phyloP scores from a whole-genome alignment of 2,329 filamentous ascomycete species.

The Colletotrichum sp. region DNA sequence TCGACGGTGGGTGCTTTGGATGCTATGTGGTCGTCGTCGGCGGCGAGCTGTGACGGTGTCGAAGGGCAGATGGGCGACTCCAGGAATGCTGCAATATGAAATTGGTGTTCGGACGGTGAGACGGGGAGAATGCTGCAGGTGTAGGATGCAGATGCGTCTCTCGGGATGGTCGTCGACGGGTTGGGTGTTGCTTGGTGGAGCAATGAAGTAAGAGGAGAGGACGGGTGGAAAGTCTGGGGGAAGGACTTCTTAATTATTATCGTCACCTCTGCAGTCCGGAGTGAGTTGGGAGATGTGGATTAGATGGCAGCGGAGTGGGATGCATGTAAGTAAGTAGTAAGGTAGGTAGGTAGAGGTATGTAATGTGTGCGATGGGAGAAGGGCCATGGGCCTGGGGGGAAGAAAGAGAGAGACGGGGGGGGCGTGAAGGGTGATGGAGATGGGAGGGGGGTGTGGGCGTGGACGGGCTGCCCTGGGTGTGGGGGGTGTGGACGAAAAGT shows the following conservation, averaged over 20 bases:
- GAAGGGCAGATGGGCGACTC: not conserved
- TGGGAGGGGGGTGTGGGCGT: not conserved
- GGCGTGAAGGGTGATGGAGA: not conserved
- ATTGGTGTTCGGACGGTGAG: not conserved
- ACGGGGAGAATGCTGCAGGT: constrained; percentile 5
- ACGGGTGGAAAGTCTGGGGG: constrained; percentile 24
- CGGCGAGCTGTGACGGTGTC: not conserved
- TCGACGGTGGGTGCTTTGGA: not conserved
- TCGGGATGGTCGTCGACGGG: not conserved
- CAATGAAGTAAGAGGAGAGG: constrained; percentile 20
- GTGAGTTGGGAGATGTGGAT: constrained; percentile 15
- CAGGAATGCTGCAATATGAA: constrained; percentile 8
- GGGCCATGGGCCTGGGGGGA: not conserved
- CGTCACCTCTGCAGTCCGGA: constrained; percentile 13
- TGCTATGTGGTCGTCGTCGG: not conserved
- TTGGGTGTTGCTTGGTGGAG: constrained; percentile 13
- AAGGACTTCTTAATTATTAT: constrained; percentile 24
- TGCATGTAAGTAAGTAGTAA: constrained; percentile 14
- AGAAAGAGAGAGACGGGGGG: not conserved
- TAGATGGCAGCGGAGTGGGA: constrained; percentile 20
- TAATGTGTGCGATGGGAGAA: constrained; percentile 16
- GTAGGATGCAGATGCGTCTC: not conserved
- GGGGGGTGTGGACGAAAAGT: not conserved
- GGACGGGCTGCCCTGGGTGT: not conserved
- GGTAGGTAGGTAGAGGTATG: not conserved